Evolutionary conservation across 805 yeast species (phyloP).

Genomic region (Candida tibetensis): DNA sequence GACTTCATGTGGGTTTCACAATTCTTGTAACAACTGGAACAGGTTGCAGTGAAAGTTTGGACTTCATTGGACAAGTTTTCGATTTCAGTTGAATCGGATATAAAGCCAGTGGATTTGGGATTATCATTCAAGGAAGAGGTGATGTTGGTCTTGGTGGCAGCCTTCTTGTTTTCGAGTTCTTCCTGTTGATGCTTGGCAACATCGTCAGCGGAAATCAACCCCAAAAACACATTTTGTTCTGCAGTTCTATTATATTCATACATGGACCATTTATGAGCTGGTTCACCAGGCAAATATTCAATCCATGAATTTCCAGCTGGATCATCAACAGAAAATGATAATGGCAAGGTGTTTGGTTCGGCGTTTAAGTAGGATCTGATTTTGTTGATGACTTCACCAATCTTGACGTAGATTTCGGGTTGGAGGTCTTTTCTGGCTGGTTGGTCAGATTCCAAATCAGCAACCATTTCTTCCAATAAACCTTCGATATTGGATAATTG

Average conservation of each 20-base stretch:
- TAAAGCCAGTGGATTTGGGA: slow-evolving; percentile 51
- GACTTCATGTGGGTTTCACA: slow-evolving; percentile 96
- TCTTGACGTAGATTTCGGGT: slow-evolving; percentile 73
- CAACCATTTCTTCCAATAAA: slow-evolving; percentile 74
- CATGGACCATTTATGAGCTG: slow-evolving; percentile 87
- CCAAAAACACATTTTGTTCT: slow-evolving; percentile 83
- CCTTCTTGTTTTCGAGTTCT: slow-evolving; percentile 49
- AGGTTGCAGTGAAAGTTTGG: slow-evolving; percentile 87
- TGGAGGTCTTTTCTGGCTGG: slow-evolving; percentile 69
- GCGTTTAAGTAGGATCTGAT: slow-evolving; percentile 63
- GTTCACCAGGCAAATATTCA: slow-evolving; percentile 81
- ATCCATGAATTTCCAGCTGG: slow-evolving; percentile 98
- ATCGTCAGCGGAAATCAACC: slow-evolving; percentile 70
- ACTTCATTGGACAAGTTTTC: slow-evolving; percentile 88
- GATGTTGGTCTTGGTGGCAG: slow-evolving; percentile 36
- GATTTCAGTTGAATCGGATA: slow-evolving; percentile 72
- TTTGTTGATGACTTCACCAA: slow-evolving; percentile 62
- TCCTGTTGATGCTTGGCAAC: slow-evolving; percentile 45
- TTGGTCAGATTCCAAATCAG: slow-evolving; percentile 79
- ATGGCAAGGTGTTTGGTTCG: slow-evolving; percentile 64
- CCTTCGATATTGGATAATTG: slow-evolving; percentile 94
- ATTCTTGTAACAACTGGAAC: slow-evolving; percentile 81
- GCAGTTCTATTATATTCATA: slow-evolving; percentile 79
- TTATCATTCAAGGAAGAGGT: slow-evolving; percentile 18
- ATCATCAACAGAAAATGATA: slow-evolving; percentile 80